Percentiles rank a stretch among this genome's conserved stretches.
These are phyloP conservation scores for Pestalotiopsis sp. DNA, from an alignment of 2,329 filamentous ascomycete genomes.

Conservation along the genomic window DNA sequence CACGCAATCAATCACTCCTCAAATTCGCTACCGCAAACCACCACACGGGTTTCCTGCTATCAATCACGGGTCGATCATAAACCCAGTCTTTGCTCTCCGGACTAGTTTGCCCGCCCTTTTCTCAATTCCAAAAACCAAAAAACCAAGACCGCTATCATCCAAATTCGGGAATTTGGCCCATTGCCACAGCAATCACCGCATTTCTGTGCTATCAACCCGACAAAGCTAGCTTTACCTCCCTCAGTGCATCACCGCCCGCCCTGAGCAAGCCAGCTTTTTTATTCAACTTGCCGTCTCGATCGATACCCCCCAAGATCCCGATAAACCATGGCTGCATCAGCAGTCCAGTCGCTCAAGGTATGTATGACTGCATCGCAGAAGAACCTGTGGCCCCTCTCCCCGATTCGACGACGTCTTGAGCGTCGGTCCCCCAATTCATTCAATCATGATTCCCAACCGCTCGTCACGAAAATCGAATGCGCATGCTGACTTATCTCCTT, in stretches of 20 bases:
- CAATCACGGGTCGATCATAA: background rate
- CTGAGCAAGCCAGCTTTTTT: slow-evolving; percentile 1
- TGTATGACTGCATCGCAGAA: slow-evolving; percentile 26
- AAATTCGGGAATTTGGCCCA: slow-evolving; percentile 7
- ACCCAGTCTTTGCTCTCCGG: background rate
- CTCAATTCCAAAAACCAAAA: background rate
- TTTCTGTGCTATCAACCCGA: slow-evolving; percentile 7
- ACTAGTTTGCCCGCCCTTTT: background rate
- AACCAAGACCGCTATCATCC: slow-evolving; percentile 3
- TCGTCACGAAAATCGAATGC: slow-evolving; percentile 12
- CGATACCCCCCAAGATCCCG: slow-evolving; percentile 17
- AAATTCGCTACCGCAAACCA: background rate
- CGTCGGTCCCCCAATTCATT: slow-evolving; percentile 15
- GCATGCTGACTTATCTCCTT: slow-evolving; percentile 31
- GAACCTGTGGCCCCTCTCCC: background rate
- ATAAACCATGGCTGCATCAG: slow-evolving; percentile 75
- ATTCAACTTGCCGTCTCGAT: slow-evolving; percentile 17
- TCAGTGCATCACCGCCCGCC: background rate
- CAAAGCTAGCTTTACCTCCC: background rate
- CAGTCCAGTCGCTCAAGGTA: slow-evolving; percentile 92
- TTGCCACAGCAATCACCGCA: slow-evolving; percentile 11
- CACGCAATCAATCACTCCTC: slow-evolving; percentile 4
- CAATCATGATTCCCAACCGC: background rate
- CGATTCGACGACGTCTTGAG: slow-evolving; percentile 4
- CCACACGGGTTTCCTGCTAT: background rate